Percentiles rank a stretch among this genome's conserved stretches.
These are phyloP conservation scores for Melampsora larici-populina DNA, from an alignment of 1,284 basidiomycete species.

Conservation along the genomic window DNA sequence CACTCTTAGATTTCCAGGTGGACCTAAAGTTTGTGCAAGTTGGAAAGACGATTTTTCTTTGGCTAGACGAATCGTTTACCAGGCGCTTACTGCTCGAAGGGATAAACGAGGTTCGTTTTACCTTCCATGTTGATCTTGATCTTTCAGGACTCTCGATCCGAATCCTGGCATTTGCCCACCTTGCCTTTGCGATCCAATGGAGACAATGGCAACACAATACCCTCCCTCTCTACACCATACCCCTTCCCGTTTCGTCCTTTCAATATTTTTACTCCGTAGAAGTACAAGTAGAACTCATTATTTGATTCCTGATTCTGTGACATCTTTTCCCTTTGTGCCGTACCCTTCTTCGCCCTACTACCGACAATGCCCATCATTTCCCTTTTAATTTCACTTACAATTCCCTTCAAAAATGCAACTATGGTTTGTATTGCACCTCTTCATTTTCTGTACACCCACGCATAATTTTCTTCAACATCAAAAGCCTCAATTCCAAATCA, in stretches of 20 bases:
- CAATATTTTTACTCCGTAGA: not conserved
- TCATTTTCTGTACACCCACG: not conserved
- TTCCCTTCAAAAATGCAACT: not conserved
- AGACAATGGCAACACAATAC: not conserved
- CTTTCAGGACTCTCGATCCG: not conserved
- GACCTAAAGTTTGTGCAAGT: not conserved
- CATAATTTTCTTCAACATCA: not conserved
- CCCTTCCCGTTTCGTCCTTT: not conserved
- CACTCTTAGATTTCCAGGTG: slow-evolving; percentile 22
- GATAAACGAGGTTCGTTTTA: slow-evolving; percentile 29
- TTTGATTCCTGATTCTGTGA: not conserved
- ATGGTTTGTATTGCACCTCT: not conserved
- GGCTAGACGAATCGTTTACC: slow-evolving; percentile 22
- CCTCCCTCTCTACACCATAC: not conserved
- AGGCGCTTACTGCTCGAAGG: slow-evolving; percentile 11
- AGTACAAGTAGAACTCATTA: not conserved
- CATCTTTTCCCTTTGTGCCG: not conserved
- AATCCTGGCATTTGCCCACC: not conserved
- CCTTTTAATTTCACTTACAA: not conserved
- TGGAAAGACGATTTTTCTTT: slow-evolving; percentile 24
- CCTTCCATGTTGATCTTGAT: slow-evolving; percentile 8
- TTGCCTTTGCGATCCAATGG: not conserved
- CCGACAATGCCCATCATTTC: no score
- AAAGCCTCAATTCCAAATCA: not conserved
- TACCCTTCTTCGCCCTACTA: not conserved